Evolutionary conservation across 2,329 filamentous ascomycete genomes (phyloP).

Genomic region (Penicillium sp.): DNA sequence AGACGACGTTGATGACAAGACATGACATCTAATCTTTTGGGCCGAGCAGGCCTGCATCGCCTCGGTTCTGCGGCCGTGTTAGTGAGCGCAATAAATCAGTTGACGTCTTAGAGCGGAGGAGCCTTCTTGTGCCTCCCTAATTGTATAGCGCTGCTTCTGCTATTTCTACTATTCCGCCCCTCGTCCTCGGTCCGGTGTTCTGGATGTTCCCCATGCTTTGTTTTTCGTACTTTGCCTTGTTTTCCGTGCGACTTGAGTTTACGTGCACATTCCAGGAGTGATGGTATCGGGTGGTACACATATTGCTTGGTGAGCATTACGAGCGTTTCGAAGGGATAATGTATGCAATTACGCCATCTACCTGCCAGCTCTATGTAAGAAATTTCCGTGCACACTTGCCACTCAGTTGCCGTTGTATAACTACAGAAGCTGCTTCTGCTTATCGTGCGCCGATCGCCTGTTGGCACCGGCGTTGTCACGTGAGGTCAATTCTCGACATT

Average conservation of each 20-base stretch:
- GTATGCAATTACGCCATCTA: conserved; percentile 12
- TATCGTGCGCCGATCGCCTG: conserved; percentile 15
- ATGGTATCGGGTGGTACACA: conserved; percentile 16
- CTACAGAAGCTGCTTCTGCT: neutral
- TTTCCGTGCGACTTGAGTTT: conserved; percentile 5
- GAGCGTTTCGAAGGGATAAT: conserved; percentile 13
- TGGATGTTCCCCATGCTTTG: conserved; percentile 11
- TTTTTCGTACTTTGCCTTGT: neutral
- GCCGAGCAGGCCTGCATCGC: conserved; percentile 23
- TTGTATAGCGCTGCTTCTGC: conserved; percentile 41
- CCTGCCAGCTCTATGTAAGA: too few species aligned
- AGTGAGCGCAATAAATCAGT: conserved; percentile 29
- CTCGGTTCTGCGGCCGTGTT: conserved; percentile 28
- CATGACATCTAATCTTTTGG: conserved; percentile 33
- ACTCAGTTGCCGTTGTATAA: neutral
- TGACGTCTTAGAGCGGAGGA: conserved; percentile 24
- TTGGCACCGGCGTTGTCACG: conserved; percentile 24
- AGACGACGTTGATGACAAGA: conserved; percentile 37
- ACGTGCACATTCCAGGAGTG: conserved; percentile 25
- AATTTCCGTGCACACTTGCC: too few species aligned
- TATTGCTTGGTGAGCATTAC: conserved; percentile 10
- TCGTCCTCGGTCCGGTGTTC: conserved; percentile 20
- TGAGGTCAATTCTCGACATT: conserved; percentile 15
- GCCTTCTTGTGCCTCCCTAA: conserved; percentile 21
- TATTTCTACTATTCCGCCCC: conserved; percentile 29